A percentile compares a stretch with the other conserved stretches of the same genome.
phyloP scores from a whole-genome alignment of 345 rosid species.

The Sonneratia caseolaris region DNA sequence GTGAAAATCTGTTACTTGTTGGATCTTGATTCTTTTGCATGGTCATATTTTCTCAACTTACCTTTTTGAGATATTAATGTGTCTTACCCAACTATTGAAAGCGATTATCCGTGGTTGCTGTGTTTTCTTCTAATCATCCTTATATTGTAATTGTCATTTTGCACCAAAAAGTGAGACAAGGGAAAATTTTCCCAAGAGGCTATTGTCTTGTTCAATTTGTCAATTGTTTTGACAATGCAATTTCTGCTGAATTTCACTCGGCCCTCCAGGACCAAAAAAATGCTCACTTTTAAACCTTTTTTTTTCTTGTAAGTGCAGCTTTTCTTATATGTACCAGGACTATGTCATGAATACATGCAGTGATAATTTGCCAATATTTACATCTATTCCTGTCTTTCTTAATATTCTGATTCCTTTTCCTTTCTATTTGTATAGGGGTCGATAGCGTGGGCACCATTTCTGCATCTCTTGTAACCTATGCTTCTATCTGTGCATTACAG shows the following conservation, averaged over 20 bases:
- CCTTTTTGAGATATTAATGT: neutral
- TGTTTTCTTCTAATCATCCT: neutral
- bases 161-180: neutral
- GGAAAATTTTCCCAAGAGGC: neutral
- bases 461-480: slow-evolving; percentile 79
- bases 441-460: slow-evolving; percentile 80
- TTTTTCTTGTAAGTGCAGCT: neutral
- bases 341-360: neutral
- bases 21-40: neutral
- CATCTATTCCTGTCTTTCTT: neutral
- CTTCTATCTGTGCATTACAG: slow-evolving; percentile 59
- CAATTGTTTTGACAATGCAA: neutral
- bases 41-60: neutral
- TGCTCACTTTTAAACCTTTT: neutral
- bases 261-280: neutral
- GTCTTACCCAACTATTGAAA: neutral
- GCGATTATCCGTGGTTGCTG: neutral
- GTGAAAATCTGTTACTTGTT: neutral
- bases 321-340: neutral
- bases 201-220: neutral
- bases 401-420: neutral
- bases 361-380: neutral
- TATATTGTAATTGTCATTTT: neutral
- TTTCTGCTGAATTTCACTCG: neutral
- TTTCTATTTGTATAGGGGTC: slow-evolving; percentile 48